These are phyloP conservation scores for Hortaea werneckii DNA, from an alignment of 2,329 filamentous ascomycete species.

Conservation along the genomic window DNA sequence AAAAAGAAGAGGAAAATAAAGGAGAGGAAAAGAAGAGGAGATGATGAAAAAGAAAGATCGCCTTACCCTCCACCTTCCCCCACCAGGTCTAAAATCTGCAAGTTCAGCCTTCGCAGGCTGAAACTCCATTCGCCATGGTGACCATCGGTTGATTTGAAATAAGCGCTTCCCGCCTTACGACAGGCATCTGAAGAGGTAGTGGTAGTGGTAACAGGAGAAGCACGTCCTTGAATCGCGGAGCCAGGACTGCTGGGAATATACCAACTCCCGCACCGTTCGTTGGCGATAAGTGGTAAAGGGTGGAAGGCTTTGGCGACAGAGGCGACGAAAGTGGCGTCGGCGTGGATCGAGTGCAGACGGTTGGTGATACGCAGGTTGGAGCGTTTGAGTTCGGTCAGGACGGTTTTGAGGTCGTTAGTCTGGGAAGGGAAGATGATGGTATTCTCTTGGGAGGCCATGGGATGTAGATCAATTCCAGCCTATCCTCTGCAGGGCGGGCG, in stretches of 20 bases:
- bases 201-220: too few species aligned
- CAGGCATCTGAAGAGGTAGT: too few species aligned
- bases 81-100: conserved; percentile 65
- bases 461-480: too few species aligned
- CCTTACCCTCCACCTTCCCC: conserved; percentile 55
- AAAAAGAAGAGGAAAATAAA: too few species aligned
- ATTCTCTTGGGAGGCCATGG: neutral
- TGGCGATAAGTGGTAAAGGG: conserved; percentile 66
- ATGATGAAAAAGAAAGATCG: neutral
- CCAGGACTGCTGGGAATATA: conserved; percentile 55
- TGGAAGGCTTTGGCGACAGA: conserved; percentile 45
- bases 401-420: conserved; percentile 57
- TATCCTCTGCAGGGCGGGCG: too few species aligned
- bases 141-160: conserved; percentile 97
- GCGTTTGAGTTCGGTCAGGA: conserved; percentile 61
- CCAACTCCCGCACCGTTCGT: conserved; percentile 94
- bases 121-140: conserved; percentile 88
- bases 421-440: conserved; percentile 44
- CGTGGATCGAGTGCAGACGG: conserved; percentile 66
- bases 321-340: conserved; percentile 66
- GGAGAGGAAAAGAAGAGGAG: neutral
- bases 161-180: conserved; percentile 61
- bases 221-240: conserved; percentile 2
- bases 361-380: conserved; percentile 71
- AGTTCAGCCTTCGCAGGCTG: conserved; percentile 71